Evolutionary conservation across 495 filamentous ascomycete species (phyloP).

Genomic region (Tuber umbilicatum): DNA sequence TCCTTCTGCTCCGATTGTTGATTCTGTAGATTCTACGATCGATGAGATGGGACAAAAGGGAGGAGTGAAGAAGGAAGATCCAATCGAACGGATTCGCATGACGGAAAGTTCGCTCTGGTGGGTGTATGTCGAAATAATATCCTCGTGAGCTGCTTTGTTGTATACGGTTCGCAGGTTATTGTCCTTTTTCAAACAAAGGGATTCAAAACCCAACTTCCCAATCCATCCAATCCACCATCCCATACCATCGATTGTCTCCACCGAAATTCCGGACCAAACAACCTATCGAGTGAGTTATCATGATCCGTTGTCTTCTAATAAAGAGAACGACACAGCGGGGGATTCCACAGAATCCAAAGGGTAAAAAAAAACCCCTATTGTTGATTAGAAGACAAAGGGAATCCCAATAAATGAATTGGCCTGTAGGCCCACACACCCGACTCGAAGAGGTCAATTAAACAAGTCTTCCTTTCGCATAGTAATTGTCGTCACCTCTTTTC

Average conservation of each 20-base stretch:
- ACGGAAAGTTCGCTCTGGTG: not conserved
- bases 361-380: not conserved
- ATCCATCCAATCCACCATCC: not conserved
- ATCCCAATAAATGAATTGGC: not conserved
- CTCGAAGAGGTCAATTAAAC: not conserved
- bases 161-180: not conserved
- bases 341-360: not conserved
- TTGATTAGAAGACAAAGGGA: conserved; percentile 1
- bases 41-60: not conserved
- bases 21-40: not conserved
- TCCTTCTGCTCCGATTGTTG: not conserved
- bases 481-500: not conserved
- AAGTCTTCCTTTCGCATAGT: not conserved
- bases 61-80: not conserved
- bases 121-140: not conserved
- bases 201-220: not conserved
- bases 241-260: not conserved
- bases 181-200: not conserved
- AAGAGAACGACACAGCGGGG: not conserved
- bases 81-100: not conserved
- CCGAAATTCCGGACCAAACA: not conserved
- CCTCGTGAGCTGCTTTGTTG: not conserved
- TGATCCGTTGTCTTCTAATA: not conserved
- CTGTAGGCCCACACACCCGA: not conserved
- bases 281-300: not conserved